Evolutionary conservation across 164 flowering plant species (phyloP).

Genomic region (Piper longum): DNA sequence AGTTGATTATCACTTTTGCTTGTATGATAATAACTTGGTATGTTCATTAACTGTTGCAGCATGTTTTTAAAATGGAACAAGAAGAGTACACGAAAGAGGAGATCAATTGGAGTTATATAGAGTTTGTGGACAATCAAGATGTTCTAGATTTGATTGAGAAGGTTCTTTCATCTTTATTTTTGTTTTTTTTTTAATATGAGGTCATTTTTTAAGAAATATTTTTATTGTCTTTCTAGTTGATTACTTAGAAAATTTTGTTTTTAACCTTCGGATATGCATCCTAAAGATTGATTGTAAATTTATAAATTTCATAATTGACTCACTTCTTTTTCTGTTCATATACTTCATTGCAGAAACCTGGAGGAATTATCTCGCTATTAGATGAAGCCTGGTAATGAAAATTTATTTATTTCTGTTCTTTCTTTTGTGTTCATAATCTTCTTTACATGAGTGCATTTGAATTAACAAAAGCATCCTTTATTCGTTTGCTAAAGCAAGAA

Average conservation of each 20-base stretch:
- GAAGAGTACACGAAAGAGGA: constrained; percentile 93
- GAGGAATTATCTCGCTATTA: constrained; percentile 86
- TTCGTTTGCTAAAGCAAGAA: not conserved
- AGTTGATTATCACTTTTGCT: not conserved
- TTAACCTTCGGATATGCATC: not conserved
- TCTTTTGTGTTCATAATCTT: too few species aligned
- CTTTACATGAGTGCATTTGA: too few species aligned
- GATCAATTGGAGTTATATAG: constrained; percentile 96
- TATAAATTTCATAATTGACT: not conserved
- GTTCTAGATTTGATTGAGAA: constrained; percentile 91
- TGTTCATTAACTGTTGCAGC: constrained; percentile 29
- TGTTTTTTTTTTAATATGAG: not conserved
- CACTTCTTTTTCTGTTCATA: not conserved
- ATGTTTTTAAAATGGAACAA: constrained; percentile 98
- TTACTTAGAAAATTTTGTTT: not conserved
- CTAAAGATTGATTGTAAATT: not conserved
- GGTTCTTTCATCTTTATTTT: constrained; percentile 24
- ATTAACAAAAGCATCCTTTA: too few species aligned
- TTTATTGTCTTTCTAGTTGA: not conserved
- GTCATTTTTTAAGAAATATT: too few species aligned
- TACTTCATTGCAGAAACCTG: constrained; percentile 72
- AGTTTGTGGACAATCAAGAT: constrained; percentile 96
- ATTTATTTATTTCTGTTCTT: constrained; percentile 9
- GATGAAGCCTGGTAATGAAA: constrained; percentile 88
- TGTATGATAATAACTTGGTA: not conserved